phyloP scores from a whole-genome alignment of 768 basidiomycete species.

The Boletus rubescentipes region DNA sequence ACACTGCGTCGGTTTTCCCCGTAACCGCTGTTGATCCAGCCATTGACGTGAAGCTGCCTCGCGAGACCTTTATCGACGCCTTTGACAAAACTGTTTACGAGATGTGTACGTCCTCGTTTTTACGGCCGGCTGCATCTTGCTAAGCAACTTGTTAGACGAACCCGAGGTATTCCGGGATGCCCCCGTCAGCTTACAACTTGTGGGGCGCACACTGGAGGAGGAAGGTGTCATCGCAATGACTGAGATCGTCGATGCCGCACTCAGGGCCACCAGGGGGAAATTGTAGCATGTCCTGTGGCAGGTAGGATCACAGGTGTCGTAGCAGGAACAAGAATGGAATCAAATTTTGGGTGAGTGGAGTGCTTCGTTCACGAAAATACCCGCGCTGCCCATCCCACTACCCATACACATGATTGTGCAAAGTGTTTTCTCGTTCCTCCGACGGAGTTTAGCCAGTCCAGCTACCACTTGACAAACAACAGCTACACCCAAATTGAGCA shows the following conservation, averaged over 20 bases:
- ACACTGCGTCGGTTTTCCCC: conserved; percentile 59
- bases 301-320: neutral
- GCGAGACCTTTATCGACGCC: conserved; percentile 46
- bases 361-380: conserved; percentile 74
- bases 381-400: conserved; percentile 87
- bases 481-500: conserved; percentile 42
- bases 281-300: neutral
- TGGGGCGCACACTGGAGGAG: conserved; percentile 71
- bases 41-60: conserved; percentile 47
- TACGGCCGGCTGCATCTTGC: neutral
- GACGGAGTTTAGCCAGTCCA: conserved; percentile 77
- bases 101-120: conserved; percentile 44
- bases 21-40: conserved; percentile 57
- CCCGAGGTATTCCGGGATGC: conserved; percentile 55
- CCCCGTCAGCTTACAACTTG: conserved; percentile 63
- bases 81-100: conserved; percentile 51
- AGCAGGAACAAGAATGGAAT: neutral
- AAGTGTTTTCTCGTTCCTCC: conserved; percentile 65
- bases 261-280: conserved; percentile 30
- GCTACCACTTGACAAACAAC: conserved; percentile 87
- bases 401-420: conserved; percentile 85
- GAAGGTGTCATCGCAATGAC: conserved; percentile 71
- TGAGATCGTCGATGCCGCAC: conserved; percentile 59
- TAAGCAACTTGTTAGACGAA: conserved; percentile 43
- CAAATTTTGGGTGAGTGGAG: conserved; percentile 25